phyloP scores from a whole-genome alignment of 352 stramenopile species.

The Pythium guiyangense region DNA sequence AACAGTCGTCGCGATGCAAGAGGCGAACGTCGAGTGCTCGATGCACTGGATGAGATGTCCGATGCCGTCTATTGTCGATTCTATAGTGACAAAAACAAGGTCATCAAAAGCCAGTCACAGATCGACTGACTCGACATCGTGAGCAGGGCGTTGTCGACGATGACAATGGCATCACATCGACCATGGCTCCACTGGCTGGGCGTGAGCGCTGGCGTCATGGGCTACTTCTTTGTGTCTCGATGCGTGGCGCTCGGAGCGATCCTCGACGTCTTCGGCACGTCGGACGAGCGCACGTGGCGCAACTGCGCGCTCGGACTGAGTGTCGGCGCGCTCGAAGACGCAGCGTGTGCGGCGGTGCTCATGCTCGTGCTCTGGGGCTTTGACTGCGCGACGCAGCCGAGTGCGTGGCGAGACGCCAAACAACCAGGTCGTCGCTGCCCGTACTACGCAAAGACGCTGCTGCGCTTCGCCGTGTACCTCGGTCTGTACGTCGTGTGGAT shows the following conservation, averaged over 20 bases:
- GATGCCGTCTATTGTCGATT: no score
- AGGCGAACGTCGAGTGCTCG: no score
- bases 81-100: no score
- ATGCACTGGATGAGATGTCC: no score
- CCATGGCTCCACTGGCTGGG: constrained; percentile 37
- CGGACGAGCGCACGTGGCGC: constrained; percentile 14
- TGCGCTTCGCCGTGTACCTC: constrained; percentile 26
- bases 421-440: no score
- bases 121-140: no score
- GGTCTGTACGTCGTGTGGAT: constrained; percentile 21
- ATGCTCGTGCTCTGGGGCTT: constrained; percentile 16
- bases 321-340: constrained; percentile 40
- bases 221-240: constrained; percentile 32
- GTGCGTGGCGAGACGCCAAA: neutral
- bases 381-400: constrained; percentile 11
- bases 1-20: no score
- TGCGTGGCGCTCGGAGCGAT: constrained; percentile 19
- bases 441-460: no score
- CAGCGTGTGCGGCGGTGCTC: constrained; percentile 27
- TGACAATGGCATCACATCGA: no score
- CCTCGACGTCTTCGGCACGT: constrained; percentile 22
- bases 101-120: no score
- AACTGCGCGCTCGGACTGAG: constrained; percentile 16
- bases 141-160: no score
- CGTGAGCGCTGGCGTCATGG: constrained; percentile 20